Conservation (phyloP, 768 basidiomycete genomes). For the Mycena crocata region DNA sequence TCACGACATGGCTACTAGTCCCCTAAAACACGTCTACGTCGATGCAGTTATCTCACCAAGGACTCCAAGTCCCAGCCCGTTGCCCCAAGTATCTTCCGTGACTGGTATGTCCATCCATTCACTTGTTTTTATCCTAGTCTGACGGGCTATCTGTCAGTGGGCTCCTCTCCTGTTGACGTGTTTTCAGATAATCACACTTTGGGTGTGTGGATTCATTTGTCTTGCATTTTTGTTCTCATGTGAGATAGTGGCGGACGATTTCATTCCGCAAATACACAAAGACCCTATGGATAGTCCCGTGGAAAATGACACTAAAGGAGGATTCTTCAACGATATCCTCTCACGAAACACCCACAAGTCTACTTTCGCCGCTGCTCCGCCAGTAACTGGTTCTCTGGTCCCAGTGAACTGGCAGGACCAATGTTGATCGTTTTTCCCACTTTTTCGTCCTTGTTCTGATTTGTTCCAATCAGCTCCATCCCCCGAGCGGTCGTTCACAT, state of each 20-base stretch:
- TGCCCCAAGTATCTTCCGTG: not conserved
- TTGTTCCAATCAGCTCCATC: not conserved
- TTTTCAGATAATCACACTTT: conserved; percentile 5
- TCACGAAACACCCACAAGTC: not conserved
- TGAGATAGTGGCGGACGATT: conserved; percentile 16
- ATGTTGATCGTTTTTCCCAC: not conserved
- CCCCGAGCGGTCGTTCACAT: not conserved
- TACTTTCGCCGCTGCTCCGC: conserved; percentile 14
- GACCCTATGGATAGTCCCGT: not conserved
- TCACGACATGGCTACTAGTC: conserved; percentile 28
- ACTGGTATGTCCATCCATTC: conserved; percentile 10
- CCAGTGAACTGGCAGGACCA: conserved; percentile 24
- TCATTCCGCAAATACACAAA: not conserved
- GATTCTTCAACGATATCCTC: not conserved
- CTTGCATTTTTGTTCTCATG: not conserved
- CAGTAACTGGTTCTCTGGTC: conserved; percentile 18
- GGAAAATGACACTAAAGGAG: not conserved
- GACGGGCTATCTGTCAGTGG: not conserved
- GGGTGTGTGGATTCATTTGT: not conserved
- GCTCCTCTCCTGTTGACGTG: not conserved
- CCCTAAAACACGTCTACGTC: not conserved
- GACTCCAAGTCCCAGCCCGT: conserved; percentile 17
- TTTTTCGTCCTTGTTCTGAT: not conserved
- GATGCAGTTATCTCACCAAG: conserved; percentile 9
- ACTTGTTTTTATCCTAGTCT: not conserved